Conservation (phyloP, 2,329 filamentous ascomycete species). For the Microcyclospora tardicrescens region DNA sequence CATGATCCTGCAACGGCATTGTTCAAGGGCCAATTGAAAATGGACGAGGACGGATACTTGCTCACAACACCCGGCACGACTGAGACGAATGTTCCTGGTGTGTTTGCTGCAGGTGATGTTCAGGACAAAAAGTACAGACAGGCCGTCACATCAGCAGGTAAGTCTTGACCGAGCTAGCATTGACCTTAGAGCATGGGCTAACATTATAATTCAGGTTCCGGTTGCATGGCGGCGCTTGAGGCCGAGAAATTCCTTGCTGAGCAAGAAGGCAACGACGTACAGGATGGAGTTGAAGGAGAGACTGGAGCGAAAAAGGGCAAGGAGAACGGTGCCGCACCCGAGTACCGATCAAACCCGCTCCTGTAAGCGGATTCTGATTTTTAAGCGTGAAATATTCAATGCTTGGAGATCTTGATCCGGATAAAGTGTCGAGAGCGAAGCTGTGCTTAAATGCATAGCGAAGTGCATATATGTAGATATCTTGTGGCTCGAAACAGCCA, state of each 20-base stretch:
- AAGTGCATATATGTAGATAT: too few species aligned
- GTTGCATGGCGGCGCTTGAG: slow-evolving; percentile 89
- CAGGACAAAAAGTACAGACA: slow-evolving; percentile 98
- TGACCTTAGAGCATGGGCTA: slow-evolving; percentile 5
- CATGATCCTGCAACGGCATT: slow-evolving; percentile 88
- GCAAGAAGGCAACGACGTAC: slow-evolving; percentile 47
- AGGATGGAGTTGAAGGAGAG: slow-evolving; percentile 37
- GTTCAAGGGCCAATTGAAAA: slow-evolving; percentile 79
- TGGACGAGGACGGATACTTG: slow-evolving; percentile 84
- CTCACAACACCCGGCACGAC: slow-evolving; percentile 79
- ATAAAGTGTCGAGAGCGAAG: too few species aligned
- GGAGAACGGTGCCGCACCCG: slow-evolving; percentile 42
- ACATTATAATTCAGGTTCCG: slow-evolving; percentile 51
- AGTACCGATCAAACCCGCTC: slow-evolving; percentile 52
- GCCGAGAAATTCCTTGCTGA: slow-evolving; percentile 89
- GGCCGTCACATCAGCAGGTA: slow-evolving; percentile 93
- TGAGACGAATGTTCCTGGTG: slow-evolving; percentile 74
- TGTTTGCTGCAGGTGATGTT: slow-evolving; percentile 94
- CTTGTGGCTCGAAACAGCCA: too few species aligned
- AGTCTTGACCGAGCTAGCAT: slow-evolving; percentile 25
- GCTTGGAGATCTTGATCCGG: too few species aligned
- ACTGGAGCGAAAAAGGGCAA: slow-evolving; percentile 34
- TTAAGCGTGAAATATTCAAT: too few species aligned
- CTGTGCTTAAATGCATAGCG: too few species aligned
- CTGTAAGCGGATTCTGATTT: slow-evolving; percentile 30